Evolutionary conservation across 352 stramenopile genomes (phyloP).

Genomic region (Blastocystis hominis): DNA sequence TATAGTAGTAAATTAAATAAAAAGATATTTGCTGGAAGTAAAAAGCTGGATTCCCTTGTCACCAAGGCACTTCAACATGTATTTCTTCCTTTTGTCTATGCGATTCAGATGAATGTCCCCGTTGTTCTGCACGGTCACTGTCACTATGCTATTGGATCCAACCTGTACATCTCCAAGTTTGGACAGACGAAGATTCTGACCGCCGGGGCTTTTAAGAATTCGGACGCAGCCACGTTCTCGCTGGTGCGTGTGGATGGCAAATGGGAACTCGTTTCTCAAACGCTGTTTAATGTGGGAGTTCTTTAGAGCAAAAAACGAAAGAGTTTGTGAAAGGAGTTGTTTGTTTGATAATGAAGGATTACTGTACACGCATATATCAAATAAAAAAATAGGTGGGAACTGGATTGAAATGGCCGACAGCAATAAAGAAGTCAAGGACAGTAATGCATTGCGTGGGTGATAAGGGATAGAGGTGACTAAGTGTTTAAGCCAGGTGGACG

Average conservation of each 20-base stretch:
- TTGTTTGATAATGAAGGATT: neutral
- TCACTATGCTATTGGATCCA: neutral
- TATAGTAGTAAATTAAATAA: neutral
- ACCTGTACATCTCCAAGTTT: neutral
- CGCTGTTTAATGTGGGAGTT: neutral
- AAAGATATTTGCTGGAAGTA: neutral
- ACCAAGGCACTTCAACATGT: neutral
- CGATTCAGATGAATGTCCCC: neutral
- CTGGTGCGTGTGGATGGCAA: neutral
- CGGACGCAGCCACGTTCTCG: neutral
- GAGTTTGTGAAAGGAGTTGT: neutral
- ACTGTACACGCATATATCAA: neutral
- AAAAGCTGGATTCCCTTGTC: neutral
- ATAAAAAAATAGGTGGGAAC: neutral
- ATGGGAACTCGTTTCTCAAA: neutral
- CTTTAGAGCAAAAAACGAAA: neutral
- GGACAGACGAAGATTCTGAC: neutral
- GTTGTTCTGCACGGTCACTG: slow-evolving; percentile 24
- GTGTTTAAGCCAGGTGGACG: slow-evolving; percentile 28
- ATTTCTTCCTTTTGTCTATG: neutral
- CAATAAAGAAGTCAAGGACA: neutral
- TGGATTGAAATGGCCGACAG: neutral
- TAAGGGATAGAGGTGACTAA: slow-evolving; percentile 13
- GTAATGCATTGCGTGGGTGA: neutral
- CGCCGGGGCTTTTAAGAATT: neutral